Conservation (phyloP, 495 filamentous ascomycete genomes). For the Xylaria curta region DNA sequence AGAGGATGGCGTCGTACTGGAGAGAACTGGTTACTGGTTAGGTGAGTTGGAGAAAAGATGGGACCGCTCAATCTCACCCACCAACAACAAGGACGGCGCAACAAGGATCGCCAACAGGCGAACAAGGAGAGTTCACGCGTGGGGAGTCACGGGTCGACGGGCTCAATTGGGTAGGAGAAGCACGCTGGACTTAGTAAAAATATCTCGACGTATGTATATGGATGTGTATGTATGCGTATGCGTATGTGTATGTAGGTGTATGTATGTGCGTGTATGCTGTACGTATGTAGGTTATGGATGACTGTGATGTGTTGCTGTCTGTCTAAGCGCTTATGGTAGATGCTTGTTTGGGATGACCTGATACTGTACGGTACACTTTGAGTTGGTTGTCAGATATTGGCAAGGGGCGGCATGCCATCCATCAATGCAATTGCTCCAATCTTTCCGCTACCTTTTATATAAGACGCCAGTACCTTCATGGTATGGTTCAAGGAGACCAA, state of each 20-base stretch:
- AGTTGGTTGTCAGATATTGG: conserved; percentile 1
- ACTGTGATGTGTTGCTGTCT: conserved; percentile 3
- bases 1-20: neutral
- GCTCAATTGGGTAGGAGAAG: conserved; percentile 13
- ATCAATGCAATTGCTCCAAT: conserved; percentile 12
- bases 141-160: conserved; percentile 14
- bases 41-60: conserved; percentile 26
- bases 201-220: neutral
- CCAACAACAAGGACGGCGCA: conserved; percentile 5
- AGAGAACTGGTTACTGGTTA: neutral
- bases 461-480: neutral
- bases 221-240: neutral
- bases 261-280: conserved; percentile 5
- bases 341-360: neutral
- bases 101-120: conserved; percentile 8
- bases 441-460: neutral
- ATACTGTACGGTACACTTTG: neutral
- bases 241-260: neutral
- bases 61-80: conserved; percentile 17
- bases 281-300: neutral
- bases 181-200: neutral
- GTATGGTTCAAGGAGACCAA: no score
- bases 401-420: conserved; percentile 13
- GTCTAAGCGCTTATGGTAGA: conserved; percentile 17
- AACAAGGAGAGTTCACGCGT: conserved; percentile 9